phyloP scores from a whole-genome alignment of 2,329 filamentous ascomycete species.

The Metarhizium robertsii region DNA sequence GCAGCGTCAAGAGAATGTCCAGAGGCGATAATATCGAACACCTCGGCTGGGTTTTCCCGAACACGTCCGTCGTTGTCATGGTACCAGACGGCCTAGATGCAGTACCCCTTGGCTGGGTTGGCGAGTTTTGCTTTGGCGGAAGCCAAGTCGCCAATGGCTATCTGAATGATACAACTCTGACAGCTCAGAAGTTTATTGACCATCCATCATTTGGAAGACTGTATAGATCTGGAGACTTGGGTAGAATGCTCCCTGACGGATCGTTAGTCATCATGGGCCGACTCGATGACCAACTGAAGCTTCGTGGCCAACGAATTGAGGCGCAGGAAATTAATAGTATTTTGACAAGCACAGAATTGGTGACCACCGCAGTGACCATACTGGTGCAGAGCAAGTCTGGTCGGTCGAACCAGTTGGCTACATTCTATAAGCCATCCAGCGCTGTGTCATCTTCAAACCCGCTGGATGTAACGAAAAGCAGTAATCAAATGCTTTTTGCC shows the following conservation, averaged over 20 bases:
- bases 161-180: slow-evolving; percentile 54
- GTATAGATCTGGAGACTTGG: slow-evolving; percentile 77
- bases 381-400: slow-evolving; percentile 35
- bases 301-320: slow-evolving; percentile 73
- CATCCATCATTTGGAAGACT: slow-evolving; percentile 62
- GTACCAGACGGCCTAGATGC: slow-evolving; percentile 33
- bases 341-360: slow-evolving; percentile 40
- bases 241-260: slow-evolving; percentile 67
- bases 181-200: slow-evolving; percentile 55
- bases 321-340: slow-evolving; percentile 63
- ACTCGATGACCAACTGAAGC: slow-evolving; percentile 71
- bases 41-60: slow-evolving; percentile 64
- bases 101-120: slow-evolving; percentile 62
- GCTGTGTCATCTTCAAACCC: slow-evolving; percentile 20
- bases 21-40: slow-evolving; percentile 55
- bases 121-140: slow-evolving; percentile 81
- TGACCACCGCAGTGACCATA: slow-evolving; percentile 56
- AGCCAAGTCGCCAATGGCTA: slow-evolving; percentile 73
- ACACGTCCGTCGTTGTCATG: slow-evolving; percentile 66
- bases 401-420: slow-evolving; percentile 46
- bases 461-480: slow-evolving; percentile 25
- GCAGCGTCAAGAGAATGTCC: slow-evolving; percentile 59
- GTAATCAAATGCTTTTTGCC: slow-evolving; percentile 40
- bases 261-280: slow-evolving; percentile 65
- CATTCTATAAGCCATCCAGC: slow-evolving; percentile 54